phyloP scores from a whole-genome alignment of 140 eudicot species.

The Flaveria floridana region DNA sequence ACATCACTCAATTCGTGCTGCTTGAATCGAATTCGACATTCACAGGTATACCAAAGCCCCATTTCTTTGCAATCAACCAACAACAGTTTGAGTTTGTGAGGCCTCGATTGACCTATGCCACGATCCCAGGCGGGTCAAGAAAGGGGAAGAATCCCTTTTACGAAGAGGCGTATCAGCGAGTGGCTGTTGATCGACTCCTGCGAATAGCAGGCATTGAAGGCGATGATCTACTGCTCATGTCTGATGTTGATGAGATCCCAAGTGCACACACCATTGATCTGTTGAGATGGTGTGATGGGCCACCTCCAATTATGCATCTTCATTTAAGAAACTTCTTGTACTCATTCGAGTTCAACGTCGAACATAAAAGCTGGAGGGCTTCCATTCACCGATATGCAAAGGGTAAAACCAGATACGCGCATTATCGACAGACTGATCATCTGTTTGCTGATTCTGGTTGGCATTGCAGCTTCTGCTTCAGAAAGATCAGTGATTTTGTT shows the following conservation, averaged over 20 bases:
- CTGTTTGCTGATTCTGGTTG: conserved; percentile 48
- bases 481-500: conserved; percentile 40
- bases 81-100: conserved; percentile 45
- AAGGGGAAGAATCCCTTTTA: conserved; percentile 48
- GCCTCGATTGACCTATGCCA: conserved; percentile 55
- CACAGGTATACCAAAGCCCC: conserved; percentile 48
- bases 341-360: conserved; percentile 46
- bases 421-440: conserved; percentile 39
- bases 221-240: conserved; percentile 58
- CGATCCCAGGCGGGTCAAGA: conserved; percentile 49
- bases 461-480: conserved; percentile 52
- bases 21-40: conserved; percentile 63
- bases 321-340: conserved; percentile 45
- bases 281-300: conserved; percentile 55
- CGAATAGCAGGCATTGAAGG: conserved; percentile 52
- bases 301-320: conserved; percentile 49
- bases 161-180: conserved; percentile 60
- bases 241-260: conserved; percentile 57
- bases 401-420: conserved; percentile 49
- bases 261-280: conserved; percentile 54
- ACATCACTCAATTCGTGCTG: conserved; percentile 49
- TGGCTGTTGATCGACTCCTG: conserved; percentile 49
- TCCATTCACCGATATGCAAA: conserved; percentile 45
- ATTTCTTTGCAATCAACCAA: conserved; percentile 37
- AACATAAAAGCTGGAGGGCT: conserved; percentile 55